phyloP scores from a whole-genome alignment of 2,329 filamentous ascomycete genomes.

The Pseudogymnoascus sp. region DNA sequence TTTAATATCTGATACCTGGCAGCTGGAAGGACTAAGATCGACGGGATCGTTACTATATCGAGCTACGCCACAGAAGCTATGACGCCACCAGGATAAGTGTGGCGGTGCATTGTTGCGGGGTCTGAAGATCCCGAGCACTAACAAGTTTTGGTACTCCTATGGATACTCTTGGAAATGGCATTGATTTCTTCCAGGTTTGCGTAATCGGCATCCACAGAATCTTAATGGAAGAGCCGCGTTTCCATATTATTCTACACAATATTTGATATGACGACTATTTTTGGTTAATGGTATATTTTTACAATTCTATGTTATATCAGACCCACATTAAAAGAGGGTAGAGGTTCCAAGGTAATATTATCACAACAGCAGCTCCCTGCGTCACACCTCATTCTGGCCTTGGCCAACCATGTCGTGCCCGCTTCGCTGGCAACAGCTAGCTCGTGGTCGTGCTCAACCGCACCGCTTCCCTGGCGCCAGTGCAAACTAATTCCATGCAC shows the following conservation, averaged over 20 bases:
- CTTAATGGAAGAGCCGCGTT: neutral
- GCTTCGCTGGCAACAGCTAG: neutral
- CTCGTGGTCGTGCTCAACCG: neutral
- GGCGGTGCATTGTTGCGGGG: slow-evolving; percentile 1
- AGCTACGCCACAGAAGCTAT: slow-evolving; percentile 1
- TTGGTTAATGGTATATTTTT: slow-evolving; percentile 2
- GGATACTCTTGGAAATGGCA: neutral
- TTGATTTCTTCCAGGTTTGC: slow-evolving; percentile 1
- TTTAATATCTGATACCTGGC: slow-evolving; percentile 6
- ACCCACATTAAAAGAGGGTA: neutral
- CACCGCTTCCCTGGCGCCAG: neutral
- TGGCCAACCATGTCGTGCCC: neutral
- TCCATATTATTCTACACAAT: neutral
- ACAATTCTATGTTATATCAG: neutral
- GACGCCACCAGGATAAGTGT: slow-evolving; percentile 2
- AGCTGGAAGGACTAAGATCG: neutral
- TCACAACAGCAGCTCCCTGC: slow-evolving; percentile 5
- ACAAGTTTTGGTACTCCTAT: neutral
- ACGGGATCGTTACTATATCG: neutral
- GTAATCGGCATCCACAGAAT: neutral
- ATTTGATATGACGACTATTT: slow-evolving; percentile 6
- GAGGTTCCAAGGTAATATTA: slow-evolving; percentile 6
- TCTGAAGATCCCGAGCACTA: neutral
- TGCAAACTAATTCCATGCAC: slow-evolving; percentile 1
- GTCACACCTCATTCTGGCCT: neutral